A percentile compares a stretch with the other conserved stretches of the same genome.
phyloP scores from a whole-genome alignment of 1,284 basidiomycete species.

The Austroboletus olivaceoglutinosus region DNA sequence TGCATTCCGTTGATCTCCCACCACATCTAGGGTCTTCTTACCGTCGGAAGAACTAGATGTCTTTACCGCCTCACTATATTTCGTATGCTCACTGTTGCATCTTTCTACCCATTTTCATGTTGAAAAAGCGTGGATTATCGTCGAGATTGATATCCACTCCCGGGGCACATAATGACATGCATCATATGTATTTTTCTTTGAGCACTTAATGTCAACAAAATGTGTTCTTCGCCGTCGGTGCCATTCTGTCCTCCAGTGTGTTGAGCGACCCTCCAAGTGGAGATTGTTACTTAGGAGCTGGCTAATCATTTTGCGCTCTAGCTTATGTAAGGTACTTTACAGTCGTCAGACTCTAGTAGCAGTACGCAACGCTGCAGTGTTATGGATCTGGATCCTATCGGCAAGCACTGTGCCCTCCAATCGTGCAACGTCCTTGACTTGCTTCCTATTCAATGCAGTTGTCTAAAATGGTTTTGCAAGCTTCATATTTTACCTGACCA shows the following conservation, averaged over 20 bases:
- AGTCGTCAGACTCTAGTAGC: background rate
- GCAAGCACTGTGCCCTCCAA: constrained; percentile 45
- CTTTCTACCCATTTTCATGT: constrained; percentile 5
- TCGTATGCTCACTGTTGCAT: constrained; percentile 1
- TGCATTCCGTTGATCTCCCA: constrained; percentile 4
- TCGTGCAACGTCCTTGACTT: constrained; percentile 51
- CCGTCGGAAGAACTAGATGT: constrained; percentile 78
- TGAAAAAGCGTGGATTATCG: constrained; percentile 13
- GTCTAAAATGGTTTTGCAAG: constrained; percentile 46
- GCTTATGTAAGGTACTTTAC: too few relatives aligned
- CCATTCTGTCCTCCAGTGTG: too few relatives aligned
- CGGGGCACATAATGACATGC: constrained; percentile 6
- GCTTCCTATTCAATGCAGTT: constrained; percentile 50
- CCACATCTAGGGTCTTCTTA: constrained; percentile 69
- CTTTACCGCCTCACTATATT: background rate
- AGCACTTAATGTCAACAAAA: constrained; percentile 1
- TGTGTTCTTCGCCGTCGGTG: background rate
- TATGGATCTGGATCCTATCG: constrained; percentile 42
- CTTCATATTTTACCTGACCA: constrained; percentile 53
- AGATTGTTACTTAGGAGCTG: too few relatives aligned
- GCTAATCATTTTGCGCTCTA: too few relatives aligned
- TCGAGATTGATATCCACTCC: constrained; percentile 12
- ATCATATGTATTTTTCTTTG: constrained; percentile 18
- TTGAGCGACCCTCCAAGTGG: too few relatives aligned
- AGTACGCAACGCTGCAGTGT: background rate